Base-by-base conservation (phyloP, 2,329 filamentous ascomycete genomes). In the Ophiostoma sp. region DNA sequence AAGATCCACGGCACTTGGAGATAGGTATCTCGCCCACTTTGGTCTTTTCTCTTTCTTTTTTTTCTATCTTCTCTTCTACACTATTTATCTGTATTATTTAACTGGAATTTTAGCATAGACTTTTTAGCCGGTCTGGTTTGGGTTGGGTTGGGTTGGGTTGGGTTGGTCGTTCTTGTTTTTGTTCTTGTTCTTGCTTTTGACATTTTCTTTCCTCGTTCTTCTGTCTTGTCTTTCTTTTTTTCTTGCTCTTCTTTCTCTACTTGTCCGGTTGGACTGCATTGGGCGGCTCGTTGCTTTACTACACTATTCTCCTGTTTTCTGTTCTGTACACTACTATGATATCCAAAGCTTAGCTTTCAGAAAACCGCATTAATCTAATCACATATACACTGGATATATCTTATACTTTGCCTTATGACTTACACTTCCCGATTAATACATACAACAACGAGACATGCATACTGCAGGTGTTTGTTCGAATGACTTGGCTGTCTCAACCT, bases 1-100 rank as follows among this genome's bases (percentile, higher is more conserved):
- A 65, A 39, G 68, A 77, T 87, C 7, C 83, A 87, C 76, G 82
- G 81, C 68, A 87, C 85, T 27, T 88, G 86, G 85, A 81, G 84
- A 77, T 86, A 76, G 79, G 66, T 60, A 66, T 67, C 54, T n/a
- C 48, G 10, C 1, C 27, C 20, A 8, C 48, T 13, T 35, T 35
- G 1, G 33, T 35, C 15, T 64, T 36, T 41, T 64, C 68, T 66
- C 41, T 48, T 20, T 57, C 36, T 39, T 35, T 44, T 27, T 62
- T 36, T 10, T 33, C 20, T 65, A 57, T 64, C 31, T 31, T 67
- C 41, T 65, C 62, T 65, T 65, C 35, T 65, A 65, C 62, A 65
- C 60, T 65, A 36, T 57, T 70, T 44, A 20, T 48, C 54, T 69
- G 57, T 71, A 71, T 31, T 62, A 54, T 67, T 67, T 31, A 36